Evolutionary conservation across 1,139 yeast species (phyloP).

Genomic region (Meyerozyma carpophila): DNA sequence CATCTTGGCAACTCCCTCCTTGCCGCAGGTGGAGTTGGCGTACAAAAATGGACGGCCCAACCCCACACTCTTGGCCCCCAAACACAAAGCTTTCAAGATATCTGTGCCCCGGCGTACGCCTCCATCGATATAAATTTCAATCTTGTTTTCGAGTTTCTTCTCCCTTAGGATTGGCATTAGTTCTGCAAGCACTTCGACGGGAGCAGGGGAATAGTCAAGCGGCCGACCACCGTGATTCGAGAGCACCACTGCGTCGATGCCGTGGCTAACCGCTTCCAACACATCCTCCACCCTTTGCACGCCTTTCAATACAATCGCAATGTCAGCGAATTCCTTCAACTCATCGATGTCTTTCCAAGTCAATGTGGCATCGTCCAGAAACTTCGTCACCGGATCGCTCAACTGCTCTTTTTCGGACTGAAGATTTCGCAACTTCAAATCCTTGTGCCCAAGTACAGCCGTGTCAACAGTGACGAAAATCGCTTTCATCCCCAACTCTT

Average conservation of each 20-base stretch:
- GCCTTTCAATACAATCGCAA: slow-evolving; percentile 6
- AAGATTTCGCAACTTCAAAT: slow-evolving; percentile 16
- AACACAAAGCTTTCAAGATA: no score
- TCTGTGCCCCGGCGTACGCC: no score
- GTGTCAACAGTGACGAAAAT: slow-evolving; percentile 25
- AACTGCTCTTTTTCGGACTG: no score
- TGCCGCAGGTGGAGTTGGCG: no score
- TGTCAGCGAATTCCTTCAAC: slow-evolving; percentile 74
- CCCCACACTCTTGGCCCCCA: no score
- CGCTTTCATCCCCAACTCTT: slow-evolving; percentile 19
- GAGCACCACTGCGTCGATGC: slow-evolving; percentile 5
- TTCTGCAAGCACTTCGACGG: slow-evolving; percentile 7
- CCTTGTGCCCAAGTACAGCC: slow-evolving; percentile 22
- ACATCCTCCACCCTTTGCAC: slow-evolving; percentile 7
- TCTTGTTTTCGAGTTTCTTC: no score
- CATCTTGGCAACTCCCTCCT: no score
- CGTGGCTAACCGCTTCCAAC: slow-evolving; percentile 4
- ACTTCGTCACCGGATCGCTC: not conserved
- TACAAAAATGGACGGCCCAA: no score
- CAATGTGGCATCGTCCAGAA: not conserved
- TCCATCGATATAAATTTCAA: no score
- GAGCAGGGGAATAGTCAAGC: slow-evolving; percentile 6
- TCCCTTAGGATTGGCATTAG: not conserved
- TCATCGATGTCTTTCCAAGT: slow-evolving; percentile 67
- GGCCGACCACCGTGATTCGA: slow-evolving; percentile 8